Evolutionary conservation across 192 early-diverging fungal species (phyloP), one percentile per base, ranked within the genome.

Genomic region (Coemansia sp.): DNA sequence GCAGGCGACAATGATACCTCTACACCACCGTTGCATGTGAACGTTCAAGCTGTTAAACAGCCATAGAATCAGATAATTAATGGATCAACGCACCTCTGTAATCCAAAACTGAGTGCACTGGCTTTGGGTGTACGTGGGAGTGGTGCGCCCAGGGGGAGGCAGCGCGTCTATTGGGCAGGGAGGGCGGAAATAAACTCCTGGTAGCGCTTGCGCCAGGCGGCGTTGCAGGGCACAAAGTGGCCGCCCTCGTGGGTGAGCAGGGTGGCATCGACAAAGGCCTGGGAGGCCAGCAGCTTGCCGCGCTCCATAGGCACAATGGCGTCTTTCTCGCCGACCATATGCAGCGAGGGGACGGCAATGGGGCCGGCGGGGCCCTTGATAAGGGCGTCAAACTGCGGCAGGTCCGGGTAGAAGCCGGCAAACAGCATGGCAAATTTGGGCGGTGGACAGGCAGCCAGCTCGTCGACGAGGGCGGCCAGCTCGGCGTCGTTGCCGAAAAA

Each of bases 1-100:
- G 85, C 81, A 87, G 82, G 85, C 85, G 70, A 78, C 80, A 72
- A 84, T 87, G 85, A 80, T 87, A 83, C 85, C 85, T 70, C 72
- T 85, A 79, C 81, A 82, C 81, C 73, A 83, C 59, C 71, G 53
- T 58, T 70, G 81, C 75, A n/a, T n/a, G n/a, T n/a, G n/a, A n/a
- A n/a, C n/a, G n/a, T n/a, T n/a, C n/a, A n/a, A n/a, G n/a, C n/a
- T n/a, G n/a, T n/a, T n/a, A n/a, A n/a, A n/a, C n/a, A n/a, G n/a
- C n/a, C n/a, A n/a, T n/a, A n/a, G n/a, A n/a, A n/a, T n/a, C n/a
- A n/a, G n/a, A n/a, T n/a, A n/a, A n/a, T n/a, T n/a, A n/a, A n/a
- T n/a, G n/a, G n/a, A n/a, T n/a, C n/a, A n/a, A n/a, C n/a, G n/a
- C n/a, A n/a, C n/a, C n/a, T n/a, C n/a, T n/a, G n/a, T n/a, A n/a